Conservation (phyloP, 306 rosid species). For the Spatholobus suberectus region DNA sequence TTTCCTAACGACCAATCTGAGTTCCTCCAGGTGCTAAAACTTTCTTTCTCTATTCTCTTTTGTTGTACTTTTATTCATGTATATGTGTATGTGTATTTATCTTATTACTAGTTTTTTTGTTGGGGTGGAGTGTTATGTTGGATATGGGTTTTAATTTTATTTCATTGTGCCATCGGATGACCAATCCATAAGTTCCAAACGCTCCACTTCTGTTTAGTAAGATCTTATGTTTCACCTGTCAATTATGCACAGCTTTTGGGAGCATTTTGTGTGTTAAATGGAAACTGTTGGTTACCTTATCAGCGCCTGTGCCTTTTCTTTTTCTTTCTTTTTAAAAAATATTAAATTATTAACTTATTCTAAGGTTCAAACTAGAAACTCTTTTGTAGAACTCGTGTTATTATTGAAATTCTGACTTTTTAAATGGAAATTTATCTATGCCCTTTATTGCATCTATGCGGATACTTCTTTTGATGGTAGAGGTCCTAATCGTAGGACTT, state of each 20-base stretch:
- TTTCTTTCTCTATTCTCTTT: not conserved
- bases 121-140: constrained; percentile 47
- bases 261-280: constrained; percentile 28
- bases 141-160: constrained; percentile 31
- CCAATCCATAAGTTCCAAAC: not conserved
- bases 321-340: not conserved
- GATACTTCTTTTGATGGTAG: constrained; percentile 6
- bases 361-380: not conserved
- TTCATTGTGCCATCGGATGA: constrained; percentile 1
- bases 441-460: constrained; percentile 38
- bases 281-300: constrained; percentile 39
- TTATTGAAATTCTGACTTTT: constrained; percentile 38
- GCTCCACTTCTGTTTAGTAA: constrained; percentile 40
- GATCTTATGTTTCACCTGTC: constrained; percentile 44
- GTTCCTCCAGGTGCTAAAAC: constrained; percentile 59
- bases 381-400: not conserved
- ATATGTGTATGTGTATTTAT: not conserved
- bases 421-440: constrained; percentile 33
- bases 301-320: constrained; percentile 7
- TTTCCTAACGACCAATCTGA: constrained; percentile 57
- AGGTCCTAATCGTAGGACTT: constrained; percentile 2
- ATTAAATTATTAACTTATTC: not conserved
- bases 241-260: constrained; percentile 47
- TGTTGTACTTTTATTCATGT: not conserved
- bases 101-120: not conserved